Percentiles rank a stretch among this genome's conserved stretches.
Evolutionary conservation across 2,329 filamentous ascomycete genomes (phyloP).

Genomic region (Ilyonectria sp.): DNA sequence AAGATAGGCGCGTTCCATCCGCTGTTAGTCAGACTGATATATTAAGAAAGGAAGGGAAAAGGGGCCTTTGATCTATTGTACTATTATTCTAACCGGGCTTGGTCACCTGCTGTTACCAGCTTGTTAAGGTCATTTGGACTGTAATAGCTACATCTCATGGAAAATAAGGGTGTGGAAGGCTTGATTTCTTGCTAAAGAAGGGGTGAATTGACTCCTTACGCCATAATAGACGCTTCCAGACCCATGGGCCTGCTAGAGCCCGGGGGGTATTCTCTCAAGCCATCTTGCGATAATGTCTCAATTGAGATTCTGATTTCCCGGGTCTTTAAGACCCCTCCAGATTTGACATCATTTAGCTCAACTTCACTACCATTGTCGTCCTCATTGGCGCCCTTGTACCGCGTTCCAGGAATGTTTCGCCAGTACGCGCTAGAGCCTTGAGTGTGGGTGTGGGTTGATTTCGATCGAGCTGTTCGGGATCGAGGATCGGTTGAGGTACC

Average conservation of each 20-base stretch:
- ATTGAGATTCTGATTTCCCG: constrained; percentile 30
- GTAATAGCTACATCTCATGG: too few species aligned
- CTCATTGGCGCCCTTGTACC: not conserved
- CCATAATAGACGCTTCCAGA: constrained; percentile 8
- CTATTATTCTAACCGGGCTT: too few species aligned
- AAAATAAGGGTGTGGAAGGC: too few species aligned
- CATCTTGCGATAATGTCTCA: constrained; percentile 15
- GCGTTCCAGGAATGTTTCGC: constrained; percentile 8
- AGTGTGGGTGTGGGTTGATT: not conserved
- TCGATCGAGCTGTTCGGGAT: not conserved
- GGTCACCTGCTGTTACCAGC: too few species aligned
- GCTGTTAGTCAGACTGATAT: too few species aligned
- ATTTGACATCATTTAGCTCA: constrained; percentile 18
- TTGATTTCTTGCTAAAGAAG: too few species aligned
- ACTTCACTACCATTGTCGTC: constrained; percentile 28
- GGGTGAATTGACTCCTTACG: not conserved
- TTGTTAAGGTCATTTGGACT: too few species aligned
- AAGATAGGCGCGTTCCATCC: too few species aligned
- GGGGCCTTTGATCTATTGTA: too few species aligned
- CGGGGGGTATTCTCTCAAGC: not conserved
- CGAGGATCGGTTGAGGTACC: not conserved
- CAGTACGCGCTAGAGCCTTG: constrained; percentile 17
- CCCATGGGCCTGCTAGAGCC: constrained; percentile 11
- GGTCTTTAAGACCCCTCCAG: constrained; percentile 22
- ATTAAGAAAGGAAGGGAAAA: too few species aligned